Percentiles rank a stretch among this genome's conserved stretches.
phyloP scores from a whole-genome alignment of 2,329 filamentous ascomycete species.

The Pseudocercospora musae region DNA sequence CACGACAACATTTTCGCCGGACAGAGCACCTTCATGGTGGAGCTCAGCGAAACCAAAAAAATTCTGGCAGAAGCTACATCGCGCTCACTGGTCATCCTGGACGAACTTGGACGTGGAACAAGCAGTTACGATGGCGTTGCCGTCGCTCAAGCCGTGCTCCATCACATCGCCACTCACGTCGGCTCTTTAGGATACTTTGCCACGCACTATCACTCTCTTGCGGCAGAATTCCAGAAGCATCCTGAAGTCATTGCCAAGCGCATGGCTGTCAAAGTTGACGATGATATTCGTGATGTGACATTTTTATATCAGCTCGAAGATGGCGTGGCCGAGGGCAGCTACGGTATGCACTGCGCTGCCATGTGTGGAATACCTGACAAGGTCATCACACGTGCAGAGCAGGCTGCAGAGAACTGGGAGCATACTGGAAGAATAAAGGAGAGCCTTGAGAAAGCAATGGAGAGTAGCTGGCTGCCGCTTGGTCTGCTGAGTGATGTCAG shows the following conservation, averaged over 20 bases:
- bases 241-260: conserved; percentile 81
- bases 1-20: conserved; percentile 99
- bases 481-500: conserved; percentile 86
- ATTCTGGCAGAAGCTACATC: conserved; percentile 92
- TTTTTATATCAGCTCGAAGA: conserved; percentile 94
- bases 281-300: conserved; percentile 78
- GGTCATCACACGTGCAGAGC: conserved; percentile 82
- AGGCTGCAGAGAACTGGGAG: conserved; percentile 88
- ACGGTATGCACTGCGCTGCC: conserved; percentile 97
- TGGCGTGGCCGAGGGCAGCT: conserved; percentile 91
- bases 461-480: conserved; percentile 75
- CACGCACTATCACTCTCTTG: conserved; percentile 93
- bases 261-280: conserved; percentile 94
- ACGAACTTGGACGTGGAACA: conserved; percentile 92
- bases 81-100: conserved; percentile 90
- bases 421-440: conserved; percentile 89
- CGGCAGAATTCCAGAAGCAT: conserved; percentile 83
- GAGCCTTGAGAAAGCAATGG: conserved; percentile 69
- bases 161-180: conserved; percentile 89
- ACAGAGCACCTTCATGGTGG: conserved; percentile 97
- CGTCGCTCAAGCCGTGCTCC: conserved; percentile 93
- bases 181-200: conserved; percentile 96
- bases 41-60: conserved; percentile 96
- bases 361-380: conserved; percentile 91
- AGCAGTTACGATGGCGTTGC: conserved; percentile 95